Evolutionary conservation across 352 stramenopile species (phyloP), one percentile per base, ranked within the genome.

Genomic region (Phytophthora cajani): DNA sequence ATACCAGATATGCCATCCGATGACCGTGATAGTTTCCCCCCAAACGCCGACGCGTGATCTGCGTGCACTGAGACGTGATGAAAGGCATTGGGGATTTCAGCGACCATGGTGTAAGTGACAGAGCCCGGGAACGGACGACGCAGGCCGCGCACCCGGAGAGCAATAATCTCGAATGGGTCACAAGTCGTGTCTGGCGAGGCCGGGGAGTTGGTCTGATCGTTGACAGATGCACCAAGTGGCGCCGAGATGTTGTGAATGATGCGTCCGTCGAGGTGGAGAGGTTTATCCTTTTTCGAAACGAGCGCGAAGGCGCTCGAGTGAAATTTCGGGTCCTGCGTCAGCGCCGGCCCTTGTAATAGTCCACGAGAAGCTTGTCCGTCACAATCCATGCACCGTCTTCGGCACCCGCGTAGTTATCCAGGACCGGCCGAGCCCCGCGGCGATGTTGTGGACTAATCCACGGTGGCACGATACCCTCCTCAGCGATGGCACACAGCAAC

Each of bases 221-320:
- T 72, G 30, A 67, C 42, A 0, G 64, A 72, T 1, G 2, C 16
- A 2, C 51, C 64, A 11, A 14, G 2, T 0, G 58, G 42, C 2
- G 52, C 58, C 2, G 66, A 64, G 3, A 68, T n/a, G 11, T 68
- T 46, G 4, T 68, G 66, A 17, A 68, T 72, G 11, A 72, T 68
- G 2, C 66, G 58, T 10, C 44, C 66, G 16, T 60, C 66, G 3
- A 60, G 0, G n/a, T 60, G 42, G 1, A 60, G 16, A 8, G 65
- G 58, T 1, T 33, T 54, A 25, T 56, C 59, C 16, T 64, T 63
- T 46, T 68, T 72, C 2, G 58, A 44, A 0, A 68, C 58, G 17
- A 67, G 14, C 0, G 58, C 44, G 23, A 67, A 72, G 2, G 51
- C 12, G 42, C 65, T 72, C 0, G 58, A 63, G 44, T 72, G 44